Percentiles rank a stretch among this genome's conserved stretches.
Conservation (phyloP, 164 flowering plant genomes). For the Taxillus chinensis region DNA sequence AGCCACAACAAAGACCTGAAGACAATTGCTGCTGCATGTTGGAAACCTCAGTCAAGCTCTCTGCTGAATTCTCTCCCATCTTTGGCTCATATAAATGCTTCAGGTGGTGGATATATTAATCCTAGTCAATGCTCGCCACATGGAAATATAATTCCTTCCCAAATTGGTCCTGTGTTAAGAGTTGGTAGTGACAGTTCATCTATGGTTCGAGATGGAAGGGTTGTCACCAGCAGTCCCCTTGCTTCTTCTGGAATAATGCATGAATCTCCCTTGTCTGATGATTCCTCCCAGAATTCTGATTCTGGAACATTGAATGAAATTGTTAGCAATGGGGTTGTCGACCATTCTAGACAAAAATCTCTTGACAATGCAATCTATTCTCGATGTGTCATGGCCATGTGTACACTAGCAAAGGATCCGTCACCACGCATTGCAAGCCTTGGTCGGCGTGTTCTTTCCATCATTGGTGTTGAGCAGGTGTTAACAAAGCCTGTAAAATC, state of each 20-base stretch:
- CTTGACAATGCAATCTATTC: constrained; percentile 69
- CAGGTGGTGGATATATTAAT: constrained; percentile 40
- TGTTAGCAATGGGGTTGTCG: constrained; percentile 54
- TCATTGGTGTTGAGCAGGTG: constrained; percentile 92
- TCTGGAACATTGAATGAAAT: constrained; percentile 53
- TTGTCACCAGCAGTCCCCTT: constrained; percentile 82
- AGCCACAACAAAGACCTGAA: constrained; percentile 84
- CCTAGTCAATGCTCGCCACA: constrained; percentile 35
- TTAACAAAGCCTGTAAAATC: constrained; percentile 45
- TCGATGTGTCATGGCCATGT: constrained; percentile 71
- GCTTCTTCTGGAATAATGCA: constrained; percentile 70
- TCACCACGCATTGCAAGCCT: constrained; percentile 80
- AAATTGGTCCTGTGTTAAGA: constrained; percentile 59
- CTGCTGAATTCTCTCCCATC: constrained; percentile 61
- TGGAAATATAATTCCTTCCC: constrained; percentile 56
- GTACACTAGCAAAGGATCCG: constrained; percentile 84
- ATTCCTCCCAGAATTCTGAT: constrained; percentile 89
- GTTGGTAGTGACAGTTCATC: constrained; percentile 52
- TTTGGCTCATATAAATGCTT: constrained; percentile 42
- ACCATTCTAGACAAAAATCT: constrained; percentile 42
- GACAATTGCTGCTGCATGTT: constrained; percentile 73
- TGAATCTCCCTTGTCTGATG: constrained; percentile 95
- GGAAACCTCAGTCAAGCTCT: constrained; percentile 73
- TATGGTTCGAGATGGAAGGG: constrained; percentile 58
- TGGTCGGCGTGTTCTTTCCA: constrained; percentile 68